Evolutionary conservation across 2,329 filamentous ascomycete species (phyloP), one percentile per base, ranked within the genome.

Genomic region (Colletotrichum scovillei): DNA sequence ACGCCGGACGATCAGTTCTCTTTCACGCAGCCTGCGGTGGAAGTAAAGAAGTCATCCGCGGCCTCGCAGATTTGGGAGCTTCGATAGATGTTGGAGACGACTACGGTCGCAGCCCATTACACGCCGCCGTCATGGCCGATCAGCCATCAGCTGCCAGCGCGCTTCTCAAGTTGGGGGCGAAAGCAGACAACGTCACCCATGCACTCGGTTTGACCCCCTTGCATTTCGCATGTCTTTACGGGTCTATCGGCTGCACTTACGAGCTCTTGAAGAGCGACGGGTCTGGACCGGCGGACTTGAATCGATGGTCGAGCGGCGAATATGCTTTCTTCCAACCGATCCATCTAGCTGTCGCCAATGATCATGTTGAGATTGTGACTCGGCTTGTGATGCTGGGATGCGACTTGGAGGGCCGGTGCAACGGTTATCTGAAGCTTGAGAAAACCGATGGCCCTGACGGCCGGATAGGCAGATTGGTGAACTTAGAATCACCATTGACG

Each of bases 11-110:
- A 7, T 68, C 69, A 7, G 49, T 68, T 14, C 12, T 72, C 1
- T 72, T 72, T 9, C 69, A 72, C n/a, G 64, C 69, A 11, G 69
- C 64, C 1, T 71, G 63, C 19, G 63, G 63, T 5, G 69, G 69
- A 1, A 42, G 46, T 30, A 8, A 4, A 4, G 24, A 55, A 16
- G 6, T 68, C 3, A 52, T 72, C 12, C 16, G n/a, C 6, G 24
- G 32, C 24, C 56, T 72, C 2, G 26, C 46, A 0, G n/a, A n/a
- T 0, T 16, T 56, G 1, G 65, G 52, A 0, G 49, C 69, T 0
- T 14, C 22, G 9, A 16, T 69, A 5, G 58, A 72, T 6, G 32
- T 52, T 1, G 30, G 32, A 11, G 69, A 72, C 4, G 57, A 68
- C 6, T 38, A 30, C n/a, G 69, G 69, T 4, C 56, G 69, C n/a